Evolutionary conservation across 225 moss, liverwort and hornwort genomes (phyloP).

Genomic region (Anthoceros angustus): DNA sequence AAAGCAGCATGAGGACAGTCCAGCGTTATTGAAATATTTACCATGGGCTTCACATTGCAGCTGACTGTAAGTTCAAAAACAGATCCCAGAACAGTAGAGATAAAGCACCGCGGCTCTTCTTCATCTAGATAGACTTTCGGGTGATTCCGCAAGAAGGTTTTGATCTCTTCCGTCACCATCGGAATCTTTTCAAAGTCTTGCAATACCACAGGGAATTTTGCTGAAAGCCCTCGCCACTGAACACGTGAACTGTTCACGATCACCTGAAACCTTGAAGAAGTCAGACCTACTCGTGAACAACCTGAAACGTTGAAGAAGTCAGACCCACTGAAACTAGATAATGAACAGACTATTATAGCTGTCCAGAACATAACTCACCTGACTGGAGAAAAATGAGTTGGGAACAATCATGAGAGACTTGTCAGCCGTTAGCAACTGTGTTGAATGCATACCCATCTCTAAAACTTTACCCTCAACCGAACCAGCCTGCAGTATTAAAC

Average conservation of each 20-base stretch:
- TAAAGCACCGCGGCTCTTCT: slow-evolving; percentile 68
- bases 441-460: slow-evolving; percentile 4
- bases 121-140: slow-evolving; percentile 52
- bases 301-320: slow-evolving; percentile 18
- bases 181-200: slow-evolving; percentile 59
- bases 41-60: slow-evolving; percentile 84
- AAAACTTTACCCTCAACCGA: not conserved
- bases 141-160: slow-evolving; percentile 50
- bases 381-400: not conserved
- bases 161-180: slow-evolving; percentile 49
- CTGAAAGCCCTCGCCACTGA: slow-evolving; percentile 41
- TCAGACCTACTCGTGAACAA: slow-evolving; percentile 10
- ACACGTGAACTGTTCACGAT: slow-evolving; percentile 76
- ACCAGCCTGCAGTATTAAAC: not conserved
- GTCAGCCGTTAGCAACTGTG: not conserved
- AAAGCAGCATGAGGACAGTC: not conserved
- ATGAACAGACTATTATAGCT: not conserved
- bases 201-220: slow-evolving; percentile 53
- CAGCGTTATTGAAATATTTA: slow-evolving; percentile 11
- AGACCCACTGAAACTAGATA: not conserved
- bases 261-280: slow-evolving; percentile 24
- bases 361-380: not conserved
- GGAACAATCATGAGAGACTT: slow-evolving; percentile 1
- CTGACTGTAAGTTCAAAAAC: slow-evolving; percentile 47
- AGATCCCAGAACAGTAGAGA: slow-evolving; percentile 48